Percentiles rank a stretch among this genome's conserved stretches.
These are phyloP conservation scores for Rickenella mellea DNA, from an alignment of 768 basidiomycete species.

Conservation along the genomic window DNA sequence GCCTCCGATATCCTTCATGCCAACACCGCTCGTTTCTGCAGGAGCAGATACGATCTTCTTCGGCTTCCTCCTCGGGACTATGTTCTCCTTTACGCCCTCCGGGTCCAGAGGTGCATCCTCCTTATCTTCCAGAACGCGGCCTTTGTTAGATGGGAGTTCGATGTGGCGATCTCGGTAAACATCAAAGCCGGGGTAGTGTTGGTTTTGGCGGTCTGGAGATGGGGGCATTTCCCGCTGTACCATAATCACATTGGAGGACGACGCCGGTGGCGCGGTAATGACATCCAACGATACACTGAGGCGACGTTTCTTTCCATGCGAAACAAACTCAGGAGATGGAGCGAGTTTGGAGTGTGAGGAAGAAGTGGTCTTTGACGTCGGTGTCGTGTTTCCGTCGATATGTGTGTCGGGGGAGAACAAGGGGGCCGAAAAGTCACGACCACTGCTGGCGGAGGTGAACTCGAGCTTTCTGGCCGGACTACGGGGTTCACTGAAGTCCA, in stretches of 20 bases:
- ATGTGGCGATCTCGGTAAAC: slow-evolving; percentile 38
- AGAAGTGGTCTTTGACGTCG: too few species aligned
- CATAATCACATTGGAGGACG: slow-evolving; percentile 10
- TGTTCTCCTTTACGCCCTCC: slow-evolving; percentile 50
- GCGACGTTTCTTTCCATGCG: neutral
- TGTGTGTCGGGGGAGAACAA: neutral
- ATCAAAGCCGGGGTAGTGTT: slow-evolving; percentile 61
- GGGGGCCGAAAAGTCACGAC: slow-evolving; percentile 8
- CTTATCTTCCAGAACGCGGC: neutral
- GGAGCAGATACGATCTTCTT: slow-evolving; percentile 27
- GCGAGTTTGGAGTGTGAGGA: too few species aligned
- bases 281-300: neutral
- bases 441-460: slow-evolving; percentile 33
- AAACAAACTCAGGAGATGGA: neutral
- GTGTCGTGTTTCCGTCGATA: too few species aligned
- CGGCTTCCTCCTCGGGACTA: slow-evolving; percentile 35
- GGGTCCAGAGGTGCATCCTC: slow-evolving; percentile 16
- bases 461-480: slow-evolving; percentile 46
- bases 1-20: too few species aligned
- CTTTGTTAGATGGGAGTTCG: neutral
- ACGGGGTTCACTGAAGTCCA: slow-evolving; percentile 31
- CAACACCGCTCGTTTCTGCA: too few species aligned
- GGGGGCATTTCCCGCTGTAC: slow-evolving; percentile 31
- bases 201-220: slow-evolving; percentile 39
- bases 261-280: slow-evolving; percentile 5